These are phyloP conservation scores for Melampsora americana DNA, from an alignment of 1,284 basidiomycete genomes.

Conservation along the genomic window DNA sequence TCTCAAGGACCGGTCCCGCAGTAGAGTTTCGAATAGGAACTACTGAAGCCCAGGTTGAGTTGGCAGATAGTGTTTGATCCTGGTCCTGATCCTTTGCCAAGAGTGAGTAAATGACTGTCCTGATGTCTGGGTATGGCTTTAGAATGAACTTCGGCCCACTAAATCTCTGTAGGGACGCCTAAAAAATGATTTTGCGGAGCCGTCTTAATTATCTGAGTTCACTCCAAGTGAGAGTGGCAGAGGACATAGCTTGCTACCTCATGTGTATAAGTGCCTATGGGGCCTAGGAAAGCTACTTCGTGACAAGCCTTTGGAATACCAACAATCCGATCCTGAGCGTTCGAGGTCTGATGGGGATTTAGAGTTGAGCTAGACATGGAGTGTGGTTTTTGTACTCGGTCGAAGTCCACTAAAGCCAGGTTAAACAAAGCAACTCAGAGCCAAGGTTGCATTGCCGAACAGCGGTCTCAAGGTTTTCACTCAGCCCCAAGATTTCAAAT, in stretches of 20 bases:
- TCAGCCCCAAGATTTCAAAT: too few species aligned
- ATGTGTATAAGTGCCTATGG: slow-evolving; percentile 30
- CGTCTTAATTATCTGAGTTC: neutral
- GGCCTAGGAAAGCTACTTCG: slow-evolving; percentile 31
- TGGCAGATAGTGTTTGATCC: neutral
- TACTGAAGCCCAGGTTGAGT: slow-evolving; percentile 7
- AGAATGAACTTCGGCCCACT: neutral
- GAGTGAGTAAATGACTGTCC: slow-evolving; percentile 13
- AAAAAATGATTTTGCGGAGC: neutral
- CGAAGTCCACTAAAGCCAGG: too few species aligned
- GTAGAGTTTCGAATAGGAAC: slow-evolving; percentile 27
- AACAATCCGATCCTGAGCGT: too few species aligned
- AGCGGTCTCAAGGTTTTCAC: too few species aligned
- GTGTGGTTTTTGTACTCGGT: too few species aligned
- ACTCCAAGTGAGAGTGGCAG: neutral
- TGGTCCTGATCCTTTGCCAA: neutral
- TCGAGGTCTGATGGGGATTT: too few species aligned
- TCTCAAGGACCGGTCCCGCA: slow-evolving; percentile 31
- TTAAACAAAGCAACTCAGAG: too few species aligned
- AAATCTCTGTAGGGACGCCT: slow-evolving; percentile 15
- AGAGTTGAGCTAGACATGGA: too few species aligned
- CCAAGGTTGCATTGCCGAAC: too few species aligned
- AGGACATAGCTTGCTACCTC: slow-evolving; percentile 16
- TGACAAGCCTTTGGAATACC: too few species aligned
- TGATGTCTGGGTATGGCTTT: slow-evolving; percentile 15